A percentile compares a stretch with the other conserved stretches of the same genome.
Conservation (phyloP, 495 filamentous ascomycete species). For the Aspergillus indologenus region DNA sequence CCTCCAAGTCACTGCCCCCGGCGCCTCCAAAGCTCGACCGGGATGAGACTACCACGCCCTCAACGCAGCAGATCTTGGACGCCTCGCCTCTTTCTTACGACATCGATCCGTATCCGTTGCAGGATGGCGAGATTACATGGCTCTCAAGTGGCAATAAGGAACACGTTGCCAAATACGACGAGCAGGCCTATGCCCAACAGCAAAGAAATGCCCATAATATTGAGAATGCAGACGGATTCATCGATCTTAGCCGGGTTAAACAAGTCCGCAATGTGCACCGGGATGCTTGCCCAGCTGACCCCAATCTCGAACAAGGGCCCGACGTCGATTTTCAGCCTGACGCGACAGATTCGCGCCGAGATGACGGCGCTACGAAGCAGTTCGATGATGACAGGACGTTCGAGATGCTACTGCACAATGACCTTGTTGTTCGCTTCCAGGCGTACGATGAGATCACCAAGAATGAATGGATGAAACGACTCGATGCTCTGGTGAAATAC, state of each 20-base stretch:
- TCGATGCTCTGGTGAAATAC: constrained; percentile 59
- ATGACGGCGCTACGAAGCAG: constrained; percentile 51
- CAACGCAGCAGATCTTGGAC: constrained; percentile 53
- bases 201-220: constrained; percentile 60
- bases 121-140: constrained; percentile 58
- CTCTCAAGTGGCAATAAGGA: constrained; percentile 45
- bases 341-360: constrained; percentile 40
- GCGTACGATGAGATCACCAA: constrained; percentile 56
- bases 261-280: constrained; percentile 54
- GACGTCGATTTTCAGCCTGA: constrained; percentile 51
- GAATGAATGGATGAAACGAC: constrained; percentile 62
- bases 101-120: constrained; percentile 59
- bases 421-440: constrained; percentile 64
- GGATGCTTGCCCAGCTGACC: constrained; percentile 50
- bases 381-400: constrained; percentile 61
- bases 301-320: constrained; percentile 44
- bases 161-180: constrained; percentile 49
- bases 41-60: constrained; percentile 48
- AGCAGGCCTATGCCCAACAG: constrained; percentile 60
- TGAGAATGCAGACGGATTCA: constrained; percentile 60
- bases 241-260: constrained; percentile 58
- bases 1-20: constrained; percentile 62
- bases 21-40: constrained; percentile 56
- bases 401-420: constrained; percentile 62
- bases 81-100: constrained; percentile 61